Evolutionary conservation across 106 monocot genomes (phyloP), one percentile per base, ranked within the genome.

Genomic region (Dendrobium catenatum): DNA sequence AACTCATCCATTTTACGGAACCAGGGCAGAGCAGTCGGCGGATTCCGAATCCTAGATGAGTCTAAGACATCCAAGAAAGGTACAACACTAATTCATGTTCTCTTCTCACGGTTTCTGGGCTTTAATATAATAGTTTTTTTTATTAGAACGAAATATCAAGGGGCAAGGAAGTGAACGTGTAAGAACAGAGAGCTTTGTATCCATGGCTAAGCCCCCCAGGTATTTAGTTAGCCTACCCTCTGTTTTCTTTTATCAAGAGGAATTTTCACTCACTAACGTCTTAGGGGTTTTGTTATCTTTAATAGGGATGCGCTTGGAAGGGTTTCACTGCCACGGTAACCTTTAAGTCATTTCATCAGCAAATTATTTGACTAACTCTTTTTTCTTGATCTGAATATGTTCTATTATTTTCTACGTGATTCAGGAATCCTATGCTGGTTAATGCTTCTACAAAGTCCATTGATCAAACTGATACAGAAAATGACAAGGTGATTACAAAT

Each of bases 41-140:
- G 48, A 26, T 68, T 58, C 41, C 77, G 77, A 31, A 77, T 82
- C 77, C 49, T 68, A 27, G 77, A 82, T 22, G 82, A 82, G 66
- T 64, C 33, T 26, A 48, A n/a, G 67, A 48, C 68, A 18, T 58
- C 68, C 77, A 82, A 77, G 37, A 77, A 77, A n/a, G 61, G 82
- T 82, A 68, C 66, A 37, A 40, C 37, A 27, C 64, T 46, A 46
- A 51, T 18, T 3, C 31, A 6, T 37, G 9, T 8, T 24, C 7
- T 81, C 42, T n/a, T 19, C 11, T 13, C n/a, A 29, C 26, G 67
- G 5, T 75, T 75, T 42, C 3, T 4, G 54, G 16, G 0, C 26
- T 64, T 68, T 11, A 2, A 2, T n/a, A 8, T 13, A 48, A 7
- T 67, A 2, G 42, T 51, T 31, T 18, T 49, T 1, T 68, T 37